Conservation (phyloP, 2,329 filamentous ascomycete species). For the Cercospora citrullina region DNA sequence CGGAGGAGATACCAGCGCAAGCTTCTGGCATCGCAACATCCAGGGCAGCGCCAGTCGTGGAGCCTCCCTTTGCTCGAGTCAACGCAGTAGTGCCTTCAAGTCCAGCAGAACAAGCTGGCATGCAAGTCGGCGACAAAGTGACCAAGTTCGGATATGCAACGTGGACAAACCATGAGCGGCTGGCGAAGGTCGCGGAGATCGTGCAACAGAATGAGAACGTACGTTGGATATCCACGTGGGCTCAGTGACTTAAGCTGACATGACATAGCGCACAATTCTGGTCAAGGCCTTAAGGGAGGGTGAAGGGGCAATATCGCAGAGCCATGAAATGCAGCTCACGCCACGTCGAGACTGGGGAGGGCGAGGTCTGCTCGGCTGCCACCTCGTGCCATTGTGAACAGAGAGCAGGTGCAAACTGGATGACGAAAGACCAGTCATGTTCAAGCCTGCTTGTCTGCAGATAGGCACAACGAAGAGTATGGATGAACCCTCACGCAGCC, state of each 20-base stretch:
- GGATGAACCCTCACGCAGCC: neutral
- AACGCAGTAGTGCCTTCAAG: constrained; percentile 77
- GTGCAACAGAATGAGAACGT: constrained; percentile 90
- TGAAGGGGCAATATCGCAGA: constrained; percentile 61
- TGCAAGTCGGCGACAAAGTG: constrained; percentile 78
- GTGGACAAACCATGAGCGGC: constrained; percentile 78
- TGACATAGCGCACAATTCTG: constrained; percentile 63
- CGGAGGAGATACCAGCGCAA: constrained; percentile 21
- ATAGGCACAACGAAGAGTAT: neutral
- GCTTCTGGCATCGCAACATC: constrained; percentile 16
- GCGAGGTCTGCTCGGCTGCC: constrained; percentile 83
- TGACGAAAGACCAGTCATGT: neutral
- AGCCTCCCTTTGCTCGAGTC: constrained; percentile 80
- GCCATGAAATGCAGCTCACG: constrained; percentile 67
- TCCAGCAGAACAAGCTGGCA: constrained; percentile 78
- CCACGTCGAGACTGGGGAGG: constrained; percentile 87
- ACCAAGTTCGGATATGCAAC: constrained; percentile 83
- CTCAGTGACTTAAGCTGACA: neutral
- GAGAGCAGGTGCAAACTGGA: neutral
- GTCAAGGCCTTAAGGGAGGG: constrained; percentile 65
- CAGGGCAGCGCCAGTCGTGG: constrained; percentile 41
- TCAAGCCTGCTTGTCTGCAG: neutral
- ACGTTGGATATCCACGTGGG: constrained; percentile 45
- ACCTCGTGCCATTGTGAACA: constrained; percentile 73
- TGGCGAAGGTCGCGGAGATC: constrained; percentile 82